Percentiles rank a stretch among this genome's conserved stretches.
phyloP scores from a whole-genome alignment of 2,329 filamentous ascomycete genomes.

The Ophiostoma sp. region DNA sequence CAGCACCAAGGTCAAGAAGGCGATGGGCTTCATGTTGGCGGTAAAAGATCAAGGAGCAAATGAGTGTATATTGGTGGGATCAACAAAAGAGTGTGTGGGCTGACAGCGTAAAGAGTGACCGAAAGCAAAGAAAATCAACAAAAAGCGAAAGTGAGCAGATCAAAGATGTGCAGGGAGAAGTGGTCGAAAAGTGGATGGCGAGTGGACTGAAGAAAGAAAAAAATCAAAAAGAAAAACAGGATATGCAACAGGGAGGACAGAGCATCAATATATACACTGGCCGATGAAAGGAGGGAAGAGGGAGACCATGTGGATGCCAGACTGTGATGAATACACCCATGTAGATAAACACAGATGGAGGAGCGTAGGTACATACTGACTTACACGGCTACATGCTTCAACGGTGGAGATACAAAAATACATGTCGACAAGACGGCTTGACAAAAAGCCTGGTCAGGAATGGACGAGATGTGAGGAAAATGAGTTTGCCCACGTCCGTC shows the following conservation, averaged over 20 bases:
- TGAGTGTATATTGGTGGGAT: background rate
- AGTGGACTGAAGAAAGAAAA: background rate
- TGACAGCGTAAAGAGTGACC: background rate
- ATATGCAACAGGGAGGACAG: background rate
- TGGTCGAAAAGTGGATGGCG: background rate
- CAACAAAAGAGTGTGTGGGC: background rate
- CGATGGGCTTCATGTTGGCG: background rate
- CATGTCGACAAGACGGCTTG: background rate
- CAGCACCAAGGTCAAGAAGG: background rate
- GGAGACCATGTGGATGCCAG: background rate
- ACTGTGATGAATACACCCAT: background rate
- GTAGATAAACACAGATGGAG: background rate
- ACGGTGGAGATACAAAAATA: background rate
- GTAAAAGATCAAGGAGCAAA: background rate
- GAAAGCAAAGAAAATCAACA: background rate
- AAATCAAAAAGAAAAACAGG: background rate
- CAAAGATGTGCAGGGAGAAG: background rate
- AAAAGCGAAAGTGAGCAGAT: background rate
- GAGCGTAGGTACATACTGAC: background rate
- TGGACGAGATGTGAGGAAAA: background rate
- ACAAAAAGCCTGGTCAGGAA: background rate
- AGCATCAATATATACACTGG: background rate
- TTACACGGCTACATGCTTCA: background rate
- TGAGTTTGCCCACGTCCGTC: background rate
- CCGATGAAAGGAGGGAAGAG: background rate